phyloP scores from a whole-genome alignment of 139 green algal species.

The Micromonas commoda region DNA sequence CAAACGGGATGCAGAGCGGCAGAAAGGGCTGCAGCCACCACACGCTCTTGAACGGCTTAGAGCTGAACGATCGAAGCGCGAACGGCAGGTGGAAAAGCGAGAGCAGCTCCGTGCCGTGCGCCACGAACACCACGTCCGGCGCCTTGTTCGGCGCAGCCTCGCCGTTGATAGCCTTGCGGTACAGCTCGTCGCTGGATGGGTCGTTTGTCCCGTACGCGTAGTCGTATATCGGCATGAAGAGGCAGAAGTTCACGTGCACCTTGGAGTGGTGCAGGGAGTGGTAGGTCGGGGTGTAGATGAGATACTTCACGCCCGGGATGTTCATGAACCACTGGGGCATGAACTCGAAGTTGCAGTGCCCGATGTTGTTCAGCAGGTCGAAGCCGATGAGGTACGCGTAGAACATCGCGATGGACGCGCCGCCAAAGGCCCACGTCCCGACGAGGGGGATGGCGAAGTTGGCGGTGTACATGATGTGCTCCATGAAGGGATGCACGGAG shows the following conservation, averaged over 20 bases:
- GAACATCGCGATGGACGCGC: conserved; percentile 41
- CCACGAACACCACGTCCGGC: conserved; percentile 42
- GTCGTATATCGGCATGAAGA: conserved; percentile 55
- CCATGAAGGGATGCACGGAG: conserved; percentile 45
- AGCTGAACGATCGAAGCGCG: conserved; percentile 30
- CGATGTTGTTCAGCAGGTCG: conserved; percentile 44
- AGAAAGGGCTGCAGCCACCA: conserved; percentile 39
- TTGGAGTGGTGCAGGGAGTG: conserved; percentile 47
- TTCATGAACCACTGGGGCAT: conserved; percentile 33
- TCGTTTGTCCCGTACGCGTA: conserved; percentile 46
- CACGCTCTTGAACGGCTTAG: conserved; percentile 26
- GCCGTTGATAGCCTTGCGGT: conserved; percentile 22
- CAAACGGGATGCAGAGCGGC: conserved; percentile 30
- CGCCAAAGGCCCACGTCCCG: conserved; percentile 40
- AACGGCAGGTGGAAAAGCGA: conserved; percentile 46
- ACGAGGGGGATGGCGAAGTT: conserved; percentile 47
- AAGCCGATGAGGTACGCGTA: conserved; percentile 47
- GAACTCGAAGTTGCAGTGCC: conserved; percentile 53
- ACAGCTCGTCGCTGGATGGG: conserved; percentile 34
- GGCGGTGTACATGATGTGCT: conserved; percentile 45
- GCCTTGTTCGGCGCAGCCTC: conserved; percentile 20
- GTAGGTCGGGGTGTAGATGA: conserved; percentile 47
- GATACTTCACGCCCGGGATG: conserved; percentile 42
- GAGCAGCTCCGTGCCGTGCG: conserved; percentile 43
- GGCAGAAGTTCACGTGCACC: conserved; percentile 49